Percentiles rank a stretch among this genome's conserved stretches.
Evolutionary conservation across 2,329 filamentous ascomycete genomes (phyloP).

Genomic region (Aureobasidium sp.): DNA sequence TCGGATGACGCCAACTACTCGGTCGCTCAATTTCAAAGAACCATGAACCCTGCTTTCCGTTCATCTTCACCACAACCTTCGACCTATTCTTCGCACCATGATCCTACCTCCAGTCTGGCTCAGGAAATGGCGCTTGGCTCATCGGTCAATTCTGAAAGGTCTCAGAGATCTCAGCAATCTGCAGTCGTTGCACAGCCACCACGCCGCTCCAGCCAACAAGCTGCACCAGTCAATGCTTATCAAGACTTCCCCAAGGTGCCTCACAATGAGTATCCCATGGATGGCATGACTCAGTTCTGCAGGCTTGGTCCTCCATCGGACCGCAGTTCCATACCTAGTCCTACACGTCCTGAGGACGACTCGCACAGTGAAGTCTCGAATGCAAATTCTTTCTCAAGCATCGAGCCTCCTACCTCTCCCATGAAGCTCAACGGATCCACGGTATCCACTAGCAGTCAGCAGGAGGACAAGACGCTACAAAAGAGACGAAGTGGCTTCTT

Average conservation of each 20-base stretch:
- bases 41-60: slow-evolving; percentile 91
- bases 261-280: slow-evolving; percentile 87
- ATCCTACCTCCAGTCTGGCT: slow-evolving; percentile 68
- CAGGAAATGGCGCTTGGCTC: slow-evolving; percentile 48
- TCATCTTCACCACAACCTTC: slow-evolving; percentile 96
- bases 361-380: slow-evolving; percentile 82
- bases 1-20: slow-evolving; percentile 88
- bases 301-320: slow-evolving; percentile 66
- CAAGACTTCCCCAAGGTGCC: slow-evolving; percentile 63
- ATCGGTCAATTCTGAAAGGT: slow-evolving; percentile 17
- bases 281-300: slow-evolving; percentile 97
- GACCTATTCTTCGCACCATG: slow-evolving; percentile 84
- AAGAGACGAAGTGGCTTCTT: slow-evolving; percentile 81
- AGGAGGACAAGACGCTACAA: slow-evolving; percentile 58
- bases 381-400: slow-evolving; percentile 79
- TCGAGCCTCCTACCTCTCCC: slow-evolving; percentile 73
- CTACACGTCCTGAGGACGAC: slow-evolving; percentile 70
- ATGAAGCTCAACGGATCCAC: slow-evolving; percentile 49
- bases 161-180: slow-evolving; percentile 14
- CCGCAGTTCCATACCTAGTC: slow-evolving; percentile 60
- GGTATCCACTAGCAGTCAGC: slow-evolving; percentile 29
- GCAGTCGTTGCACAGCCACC: slow-evolving; percentile 12
- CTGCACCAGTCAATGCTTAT: slow-evolving; percentile 44
- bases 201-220: slow-evolving; percentile 16
- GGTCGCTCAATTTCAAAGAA: slow-evolving; percentile 89